Percentiles rank a stretch among this genome's conserved stretches.
These are phyloP conservation scores for Miscanthus lutarioriparius DNA, from an alignment of 176 grass and related monocot genomes.

Conservation along the genomic window DNA sequence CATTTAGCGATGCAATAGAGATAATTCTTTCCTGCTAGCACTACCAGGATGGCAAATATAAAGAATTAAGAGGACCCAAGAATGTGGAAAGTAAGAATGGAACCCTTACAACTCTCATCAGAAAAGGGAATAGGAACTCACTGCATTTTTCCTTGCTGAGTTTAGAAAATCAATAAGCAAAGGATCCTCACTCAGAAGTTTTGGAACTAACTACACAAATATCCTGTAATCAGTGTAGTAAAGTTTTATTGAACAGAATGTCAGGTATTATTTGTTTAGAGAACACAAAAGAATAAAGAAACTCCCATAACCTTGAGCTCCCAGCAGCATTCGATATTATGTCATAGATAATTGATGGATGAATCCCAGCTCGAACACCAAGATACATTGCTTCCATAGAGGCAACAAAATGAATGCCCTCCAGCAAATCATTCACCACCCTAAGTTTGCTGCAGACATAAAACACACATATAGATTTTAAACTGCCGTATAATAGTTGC, in stretches of 20 bases:
- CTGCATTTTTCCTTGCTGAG: conserved; percentile 59
- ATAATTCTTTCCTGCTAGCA: conserved; percentile 26
- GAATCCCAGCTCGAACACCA: conserved; percentile 90
- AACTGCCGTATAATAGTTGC: conserved; percentile 16
- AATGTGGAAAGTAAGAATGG: conserved; percentile 5
- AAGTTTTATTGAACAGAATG: conserved; percentile 24
- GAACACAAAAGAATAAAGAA: conserved; percentile 19
- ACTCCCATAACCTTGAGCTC: conserved; percentile 72
- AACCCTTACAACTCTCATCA: background rate
- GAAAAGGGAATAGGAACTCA: conserved; percentile 44
- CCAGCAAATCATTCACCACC: conserved; percentile 81
- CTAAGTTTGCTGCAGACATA: conserved; percentile 74
- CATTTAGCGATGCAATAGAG: conserved; percentile 8
- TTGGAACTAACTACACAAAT: conserved; percentile 85
- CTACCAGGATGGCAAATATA: conserved; percentile 17
- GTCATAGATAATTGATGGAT: conserved; percentile 94
- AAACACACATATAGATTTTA: background rate
- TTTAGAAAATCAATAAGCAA: conserved; percentile 54
- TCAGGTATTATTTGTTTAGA: conserved; percentile 4
- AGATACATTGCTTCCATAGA: conserved; percentile 96
- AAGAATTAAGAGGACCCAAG: background rate
- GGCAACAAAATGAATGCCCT: conserved; percentile 86
- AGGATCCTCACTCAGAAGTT: conserved; percentile 67
- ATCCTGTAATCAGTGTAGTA: conserved; percentile 47
- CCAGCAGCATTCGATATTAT: conserved; percentile 98